Percentiles rank a stretch among this genome's conserved stretches.
phyloP scores from a whole-genome alignment of 2,329 filamentous ascomycete species.

The Penicillium occitanis region DNA sequence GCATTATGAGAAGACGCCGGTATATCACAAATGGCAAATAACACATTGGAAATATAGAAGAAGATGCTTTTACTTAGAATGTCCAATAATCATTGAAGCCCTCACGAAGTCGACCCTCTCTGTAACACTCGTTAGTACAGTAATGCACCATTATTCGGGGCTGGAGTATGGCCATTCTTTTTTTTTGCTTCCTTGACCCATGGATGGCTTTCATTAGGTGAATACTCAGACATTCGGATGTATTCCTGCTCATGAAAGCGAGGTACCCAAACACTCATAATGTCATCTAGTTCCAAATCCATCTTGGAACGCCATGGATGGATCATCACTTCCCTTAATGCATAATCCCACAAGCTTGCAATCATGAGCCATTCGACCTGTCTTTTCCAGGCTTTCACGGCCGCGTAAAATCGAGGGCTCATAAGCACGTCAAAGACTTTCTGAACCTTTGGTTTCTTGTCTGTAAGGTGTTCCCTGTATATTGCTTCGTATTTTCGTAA shows the following conservation, averaged over 20 bases:
- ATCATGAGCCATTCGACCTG: slow-evolving; percentile 4
- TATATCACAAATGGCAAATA: no score
- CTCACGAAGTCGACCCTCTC: slow-evolving; percentile 1
- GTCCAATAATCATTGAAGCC: not conserved
- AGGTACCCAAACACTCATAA: not conserved
- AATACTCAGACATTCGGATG: slow-evolving; percentile 3
- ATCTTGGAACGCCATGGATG: not conserved
- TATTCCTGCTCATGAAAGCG: not conserved
- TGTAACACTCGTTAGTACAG: slow-evolving; percentile 6
- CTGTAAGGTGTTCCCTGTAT: not conserved
- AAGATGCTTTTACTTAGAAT: not conserved
- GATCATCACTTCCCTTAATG: not conserved
- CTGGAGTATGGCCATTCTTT: not conserved
- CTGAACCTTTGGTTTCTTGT: slow-evolving; percentile 4
- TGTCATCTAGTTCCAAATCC: not conserved
- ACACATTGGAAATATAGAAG: not conserved
- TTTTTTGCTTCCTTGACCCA: slow-evolving; percentile 12
- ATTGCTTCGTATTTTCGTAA: slow-evolving; percentile 10
- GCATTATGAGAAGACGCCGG: no score
- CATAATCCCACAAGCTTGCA: not conserved
- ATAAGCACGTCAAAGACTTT: slow-evolving; percentile 6
- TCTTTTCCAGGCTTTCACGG: slow-evolving; percentile 6
- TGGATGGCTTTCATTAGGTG: slow-evolving; percentile 1
- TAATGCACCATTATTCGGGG: slow-evolving; percentile 10
- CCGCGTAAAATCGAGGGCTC: not conserved